Conservation (phyloP, 2,329 filamentous ascomycete species). For the Setomelanomma holmii region DNA sequence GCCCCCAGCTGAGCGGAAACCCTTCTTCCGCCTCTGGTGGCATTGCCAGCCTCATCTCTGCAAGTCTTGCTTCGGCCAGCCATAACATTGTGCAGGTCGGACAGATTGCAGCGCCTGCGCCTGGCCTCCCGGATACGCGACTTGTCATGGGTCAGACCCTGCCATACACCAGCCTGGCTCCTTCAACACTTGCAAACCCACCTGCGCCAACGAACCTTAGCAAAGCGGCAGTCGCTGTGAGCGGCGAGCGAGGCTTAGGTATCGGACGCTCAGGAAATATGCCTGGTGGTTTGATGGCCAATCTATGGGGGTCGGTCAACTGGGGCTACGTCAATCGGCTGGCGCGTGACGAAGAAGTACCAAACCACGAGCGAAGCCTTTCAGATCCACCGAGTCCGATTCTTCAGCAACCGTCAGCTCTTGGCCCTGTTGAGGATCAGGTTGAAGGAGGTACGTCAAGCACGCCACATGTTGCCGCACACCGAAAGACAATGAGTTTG, state of each 20-base stretch:
- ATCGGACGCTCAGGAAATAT: slow-evolving; percentile 70
- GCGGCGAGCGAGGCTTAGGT: slow-evolving; percentile 74
- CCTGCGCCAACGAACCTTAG: slow-evolving; percentile 86
- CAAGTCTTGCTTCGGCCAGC: slow-evolving; percentile 75
- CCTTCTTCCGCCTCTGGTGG: slow-evolving; percentile 64
- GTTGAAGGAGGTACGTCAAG: slow-evolving; percentile 9
- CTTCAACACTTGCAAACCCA: slow-evolving; percentile 80
- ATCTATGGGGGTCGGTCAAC: slow-evolving; percentile 89
- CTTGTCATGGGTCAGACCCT: slow-evolving; percentile 54
- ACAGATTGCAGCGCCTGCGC: slow-evolving; percentile 49
- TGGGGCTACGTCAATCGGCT: slow-evolving; percentile 75
- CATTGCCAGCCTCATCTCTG: slow-evolving; percentile 84
- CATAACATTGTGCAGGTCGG: slow-evolving; percentile 77
- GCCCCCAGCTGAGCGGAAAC: slow-evolving; percentile 52
- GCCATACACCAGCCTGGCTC: slow-evolving; percentile 73
- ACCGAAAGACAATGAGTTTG: slow-evolving; percentile 65
- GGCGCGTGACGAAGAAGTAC: slow-evolving; percentile 60
- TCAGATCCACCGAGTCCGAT: slow-evolving; percentile 47
- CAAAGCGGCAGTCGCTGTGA: slow-evolving; percentile 81
- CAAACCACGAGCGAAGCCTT: slow-evolving; percentile 33
- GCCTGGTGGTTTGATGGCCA: slow-evolving; percentile 86
- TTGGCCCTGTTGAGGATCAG: too few species aligned
- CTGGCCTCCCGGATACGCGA: slow-evolving; percentile 46
- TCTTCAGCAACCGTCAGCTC: too few species aligned
- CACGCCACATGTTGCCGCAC: slow-evolving; percentile 34